Evolutionary conservation across 192 early-diverging fungal genomes (phyloP).

Genomic region (Coemansia sp.): DNA sequence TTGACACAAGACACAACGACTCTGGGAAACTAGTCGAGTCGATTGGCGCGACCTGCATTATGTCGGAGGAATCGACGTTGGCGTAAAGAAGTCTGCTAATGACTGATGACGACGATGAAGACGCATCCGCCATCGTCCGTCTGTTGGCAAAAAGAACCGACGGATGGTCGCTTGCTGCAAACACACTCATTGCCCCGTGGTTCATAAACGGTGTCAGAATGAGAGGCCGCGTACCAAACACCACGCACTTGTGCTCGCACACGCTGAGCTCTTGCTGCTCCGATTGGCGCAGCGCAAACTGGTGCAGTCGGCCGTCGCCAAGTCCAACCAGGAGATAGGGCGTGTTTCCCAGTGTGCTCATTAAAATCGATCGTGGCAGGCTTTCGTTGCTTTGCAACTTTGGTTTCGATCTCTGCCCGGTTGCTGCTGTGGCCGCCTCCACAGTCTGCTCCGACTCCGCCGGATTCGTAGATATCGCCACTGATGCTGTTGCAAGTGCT

Average conservation of each 20-base stretch:
- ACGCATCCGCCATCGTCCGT: background rate
- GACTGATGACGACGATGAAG: background rate
- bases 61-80: conserved; percentile 74
- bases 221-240: conserved; percentile 78
- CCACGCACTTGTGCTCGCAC: conserved; percentile 61
- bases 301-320: conserved; percentile 83
- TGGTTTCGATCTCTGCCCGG: background rate
- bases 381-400: conserved; percentile 11
- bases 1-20: conserved; percentile 66
- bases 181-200: conserved; percentile 59
- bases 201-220: conserved; percentile 58
- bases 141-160: conserved; percentile 69
- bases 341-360: conserved; percentile 63
- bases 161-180: conserved; percentile 82
- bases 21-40: conserved; percentile 54
- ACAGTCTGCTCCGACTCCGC: background rate
- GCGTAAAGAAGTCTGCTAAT: conserved; percentile 78
- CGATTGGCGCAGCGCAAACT: conserved; percentile 48
- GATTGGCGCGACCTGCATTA: conserved; percentile 68
- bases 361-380: conserved; percentile 70
- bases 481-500: background rate
- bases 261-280: background rate
- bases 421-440: background rate
- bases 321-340: conserved; percentile 76
- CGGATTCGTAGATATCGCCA: background rate